Conservation (phyloP, 768 basidiomycete genomes). For the Boletus rubescentipes region DNA sequence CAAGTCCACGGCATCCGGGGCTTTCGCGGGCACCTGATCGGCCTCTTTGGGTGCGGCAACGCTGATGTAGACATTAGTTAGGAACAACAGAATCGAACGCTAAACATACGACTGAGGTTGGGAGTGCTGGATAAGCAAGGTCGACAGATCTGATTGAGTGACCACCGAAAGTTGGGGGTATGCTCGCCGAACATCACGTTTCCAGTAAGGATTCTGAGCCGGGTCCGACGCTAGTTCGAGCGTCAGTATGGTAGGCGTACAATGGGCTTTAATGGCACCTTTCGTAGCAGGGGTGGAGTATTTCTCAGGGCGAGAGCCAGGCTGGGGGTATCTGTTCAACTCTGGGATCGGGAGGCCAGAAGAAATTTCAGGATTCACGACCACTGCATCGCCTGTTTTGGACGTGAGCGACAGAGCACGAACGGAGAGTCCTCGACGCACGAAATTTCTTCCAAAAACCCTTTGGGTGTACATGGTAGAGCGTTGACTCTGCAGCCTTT, state of each 20-base stretch:
- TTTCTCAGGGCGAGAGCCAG: constrained; percentile 82
- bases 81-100: not conserved
- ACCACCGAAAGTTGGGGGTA: constrained; percentile 92
- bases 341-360: constrained; percentile 78
- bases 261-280: constrained; percentile 45
- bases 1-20: constrained; percentile 54
- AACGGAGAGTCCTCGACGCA: constrained; percentile 38
- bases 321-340: constrained; percentile 79
- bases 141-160: constrained; percentile 79
- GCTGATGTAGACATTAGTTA: constrained; percentile 34
- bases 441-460: constrained; percentile 98
- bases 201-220: constrained; percentile 93
- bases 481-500: constrained; percentile 82
- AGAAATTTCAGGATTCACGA: constrained; percentile 88
- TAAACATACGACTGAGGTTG: constrained; percentile 57
- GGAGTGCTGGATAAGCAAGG: constrained; percentile 80
- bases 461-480: constrained; percentile 85
- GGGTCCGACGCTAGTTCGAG: constrained; percentile 68
- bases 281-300: constrained; percentile 88
- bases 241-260: constrained; percentile 11
- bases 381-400: constrained; percentile 71
- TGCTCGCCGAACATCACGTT: constrained; percentile 88
- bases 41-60: constrained; percentile 51
- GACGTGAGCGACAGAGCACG: constrained; percentile 1
- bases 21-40: constrained; percentile 44